Evolutionary conservation across 352 stramenopile species (phyloP), one percentile per base, ranked within the genome.

Genomic region (Phytophthora macrochlamydospora): DNA sequence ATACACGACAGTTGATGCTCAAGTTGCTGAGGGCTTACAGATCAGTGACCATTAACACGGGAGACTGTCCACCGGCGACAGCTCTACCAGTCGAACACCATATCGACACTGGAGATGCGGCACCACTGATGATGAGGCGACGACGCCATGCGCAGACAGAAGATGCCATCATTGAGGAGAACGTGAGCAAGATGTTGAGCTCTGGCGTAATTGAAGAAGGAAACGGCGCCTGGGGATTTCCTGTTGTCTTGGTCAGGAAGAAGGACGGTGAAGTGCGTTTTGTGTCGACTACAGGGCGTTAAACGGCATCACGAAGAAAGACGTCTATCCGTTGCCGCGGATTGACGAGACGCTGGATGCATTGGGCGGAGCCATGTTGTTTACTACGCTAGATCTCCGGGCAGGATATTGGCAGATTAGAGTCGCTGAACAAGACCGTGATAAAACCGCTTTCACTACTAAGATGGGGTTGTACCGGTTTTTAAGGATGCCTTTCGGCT

Each of bases 51-150:
- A n/a, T 4, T 1, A 43, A 11, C 1, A 33, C 7, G 30, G 40
- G 40, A 4, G 53, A 31, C 2, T 59, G 53, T 42, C 40, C 40
- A 51, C 42, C 53, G 3, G 53, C 43, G 5, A 59, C 40, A 13
- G 29, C 30, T 3, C 38, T 59, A 2, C 38, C 50, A 4, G 53
- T 59, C 24, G 7, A 40, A 2, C 53, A 59, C 29, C 53, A 59
- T 13, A 59, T 59, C 29, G 40, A 59, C 38, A 59, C 53, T 3
- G 42, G 40, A 11, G 9, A 40, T 11, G 35, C 6, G 9, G 35
- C 35, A 6, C 35, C 35, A 11, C 6, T 40, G 35, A 40, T 40
- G 35, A 6, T 40, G 35, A 40, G 9, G 9, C 35, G 35, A 6
- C 6, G 35, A 40, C 35, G 35, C 6, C 35, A 40, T 6, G 35